Base-by-base conservation (phyloP, 164 flowering plant species). In the Cinnamomum micranthum region DNA sequence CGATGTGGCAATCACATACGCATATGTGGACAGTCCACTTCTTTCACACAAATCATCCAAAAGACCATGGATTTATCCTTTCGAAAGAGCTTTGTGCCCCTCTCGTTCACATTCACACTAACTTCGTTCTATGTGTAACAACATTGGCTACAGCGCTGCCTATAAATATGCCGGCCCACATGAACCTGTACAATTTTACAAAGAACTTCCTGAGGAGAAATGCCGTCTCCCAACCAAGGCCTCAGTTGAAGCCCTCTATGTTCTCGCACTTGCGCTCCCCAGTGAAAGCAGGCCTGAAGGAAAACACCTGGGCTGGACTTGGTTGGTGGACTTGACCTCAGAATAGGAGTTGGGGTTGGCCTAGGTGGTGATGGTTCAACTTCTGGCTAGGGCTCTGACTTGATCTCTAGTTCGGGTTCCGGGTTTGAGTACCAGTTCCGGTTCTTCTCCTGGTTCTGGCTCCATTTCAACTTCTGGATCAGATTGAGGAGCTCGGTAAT, bases 271-370 rank as follows among this genome's bases (percentile, higher is more conserved):
- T 19, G 74, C 71, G 15, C 17, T 68, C 69, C 67, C 62, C 9
- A 77, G 68, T 12, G 81, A 77, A 72, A 24, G 83, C 72, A 59
- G 83, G 22, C 50, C 71, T 35, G 78, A 72, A 24, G 77, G 78
- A 24, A 80, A 77, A 63, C 69, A 59, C 41, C 71, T 80, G 15
- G 82, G 82, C 0, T 41, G 76, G 76, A 51, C 22, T 68, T 55
- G 76, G 27, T 25, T 25, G 27, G 27, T 41, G 76, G 76, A 51
- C 22, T 68, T 55, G 76, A 76, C 6, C n/a, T 77, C 1, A 80
- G 83, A 7, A 58, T 77, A 13, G 73, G 69, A 47, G 71, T 74
- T 17, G 77, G 74, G 0, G 76, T 59, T 58, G 74, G 52, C 77
- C 76, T 74, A 41, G 62, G 77, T 14, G 73, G 80, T 68, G 68